Conservation (phyloP, 1,284 basidiomycete species). For the Meripilus lineatus region DNA sequence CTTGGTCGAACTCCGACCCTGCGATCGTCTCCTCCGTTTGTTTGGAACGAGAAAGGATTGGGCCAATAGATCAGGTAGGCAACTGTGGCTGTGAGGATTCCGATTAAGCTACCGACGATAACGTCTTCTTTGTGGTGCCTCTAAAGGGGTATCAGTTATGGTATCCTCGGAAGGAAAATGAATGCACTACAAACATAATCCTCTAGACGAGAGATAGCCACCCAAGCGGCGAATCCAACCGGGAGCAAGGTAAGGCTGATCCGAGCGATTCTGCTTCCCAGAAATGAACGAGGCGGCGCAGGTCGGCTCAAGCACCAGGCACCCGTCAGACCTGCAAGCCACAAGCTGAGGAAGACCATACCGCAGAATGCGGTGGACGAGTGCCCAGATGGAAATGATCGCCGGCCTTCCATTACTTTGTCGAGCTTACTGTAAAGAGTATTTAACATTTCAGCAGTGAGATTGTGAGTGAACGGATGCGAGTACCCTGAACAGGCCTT, state of each 20-base stretch:
- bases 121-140: constrained; percentile 67
- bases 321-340: constrained; percentile 58
- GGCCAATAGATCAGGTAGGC: constrained; percentile 63
- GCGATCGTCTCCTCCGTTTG: constrained; percentile 24
- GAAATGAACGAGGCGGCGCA: constrained; percentile 30
- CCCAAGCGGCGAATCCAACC: constrained; percentile 52
- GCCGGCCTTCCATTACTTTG: constrained; percentile 45
- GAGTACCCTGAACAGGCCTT: constrained; percentile 55
- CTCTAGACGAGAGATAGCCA: constrained; percentile 57
- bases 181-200: constrained; percentile 48
- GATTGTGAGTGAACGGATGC: background rate
- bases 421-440: constrained; percentile 30
- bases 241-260: constrained; percentile 48
- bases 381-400: constrained; percentile 67
- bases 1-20: constrained; percentile 34
- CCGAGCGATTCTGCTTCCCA: constrained; percentile 44
- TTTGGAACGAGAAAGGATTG: constrained; percentile 41
- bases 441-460: background rate
- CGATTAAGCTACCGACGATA: constrained; percentile 55
- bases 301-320: constrained; percentile 51
- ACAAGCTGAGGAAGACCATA: constrained; percentile 60
- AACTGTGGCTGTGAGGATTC: constrained; percentile 42
- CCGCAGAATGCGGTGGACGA: constrained; percentile 62
- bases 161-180: background rate
- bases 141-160: constrained; percentile 27